Evolutionary conservation across 306 rosid species (phyloP).

Genomic region (Pterocarpus macrocarpus): DNA sequence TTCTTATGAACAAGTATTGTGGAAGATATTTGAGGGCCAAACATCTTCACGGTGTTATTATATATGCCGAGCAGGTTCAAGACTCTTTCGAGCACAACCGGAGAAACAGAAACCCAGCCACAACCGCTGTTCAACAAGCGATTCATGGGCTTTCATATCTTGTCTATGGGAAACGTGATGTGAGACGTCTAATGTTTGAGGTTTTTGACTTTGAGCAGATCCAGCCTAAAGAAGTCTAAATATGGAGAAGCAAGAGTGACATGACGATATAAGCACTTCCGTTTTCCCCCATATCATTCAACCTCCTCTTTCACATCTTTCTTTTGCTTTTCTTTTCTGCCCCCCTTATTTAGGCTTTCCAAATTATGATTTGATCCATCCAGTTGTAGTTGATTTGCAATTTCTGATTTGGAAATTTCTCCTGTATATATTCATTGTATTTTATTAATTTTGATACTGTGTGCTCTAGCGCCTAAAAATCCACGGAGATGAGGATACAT

Average conservation of each 20-base stretch:
- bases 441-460: conserved; percentile 11
- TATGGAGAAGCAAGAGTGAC: conserved; percentile 29
- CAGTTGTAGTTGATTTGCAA: conserved; percentile 35
- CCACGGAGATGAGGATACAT: conserved; percentile 7
- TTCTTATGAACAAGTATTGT: conserved; percentile 88
- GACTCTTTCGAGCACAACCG: conserved; percentile 79
- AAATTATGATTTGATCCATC: conserved; percentile 32
- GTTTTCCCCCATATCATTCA: neutral
- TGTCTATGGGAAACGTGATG: conserved; percentile 93
- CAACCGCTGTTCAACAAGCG: conserved; percentile 92
- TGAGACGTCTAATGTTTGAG: conserved; percentile 93
- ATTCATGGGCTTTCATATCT: conserved; percentile 90
- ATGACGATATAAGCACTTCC: conserved; percentile 27
- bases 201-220: conserved; percentile 91
- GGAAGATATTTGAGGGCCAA: conserved; percentile 88
- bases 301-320: conserved; percentile 1
- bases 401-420: conserved; percentile 37
- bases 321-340: conserved; percentile 7
- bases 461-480: neutral
- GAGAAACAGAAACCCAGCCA: conserved; percentile 81
- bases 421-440: conserved; percentile 48
- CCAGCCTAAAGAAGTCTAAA: conserved; percentile 86
- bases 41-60: conserved; percentile 70
- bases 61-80: conserved; percentile 68
- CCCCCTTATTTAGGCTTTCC: neutral